Evolutionary conservation across 2,329 filamentous ascomycete species (phyloP).

Genomic region (Aspergillus proliferans): DNA sequence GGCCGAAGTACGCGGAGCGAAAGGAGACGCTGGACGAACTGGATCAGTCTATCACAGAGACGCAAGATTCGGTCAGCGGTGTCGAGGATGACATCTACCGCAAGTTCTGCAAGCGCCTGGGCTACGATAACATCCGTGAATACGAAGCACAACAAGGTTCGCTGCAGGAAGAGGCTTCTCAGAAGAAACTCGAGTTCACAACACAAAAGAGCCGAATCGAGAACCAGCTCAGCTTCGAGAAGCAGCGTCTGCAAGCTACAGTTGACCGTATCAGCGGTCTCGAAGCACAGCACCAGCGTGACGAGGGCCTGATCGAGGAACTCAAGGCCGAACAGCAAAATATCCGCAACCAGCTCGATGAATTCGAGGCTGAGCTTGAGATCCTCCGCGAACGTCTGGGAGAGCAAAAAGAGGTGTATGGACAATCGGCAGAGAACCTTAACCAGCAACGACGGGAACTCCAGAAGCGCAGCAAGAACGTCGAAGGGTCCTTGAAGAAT

Average conservation of each 20-base stretch:
- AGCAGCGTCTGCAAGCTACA: slow-evolving; percentile 65
- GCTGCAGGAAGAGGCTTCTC: slow-evolving; percentile 79
- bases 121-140: slow-evolving; percentile 81
- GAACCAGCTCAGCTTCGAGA: slow-evolving; percentile 58
- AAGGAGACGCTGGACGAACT: slow-evolving; percentile 60
- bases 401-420: slow-evolving; percentile 60
- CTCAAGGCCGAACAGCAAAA: slow-evolving; percentile 67
- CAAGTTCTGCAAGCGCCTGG: slow-evolving; percentile 76
- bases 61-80: slow-evolving; percentile 61
- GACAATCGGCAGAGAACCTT: slow-evolving; percentile 66
- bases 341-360: slow-evolving; percentile 67
- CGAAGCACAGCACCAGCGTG: slow-evolving; percentile 59
- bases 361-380: slow-evolving; percentile 69
- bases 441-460: slow-evolving; percentile 72
- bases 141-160: slow-evolving; percentile 93
- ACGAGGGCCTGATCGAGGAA: slow-evolving; percentile 62
- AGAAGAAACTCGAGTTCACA: slow-evolving; percentile 80
- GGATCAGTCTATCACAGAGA: slow-evolving; percentile 49
- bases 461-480: slow-evolving; percentile 75
- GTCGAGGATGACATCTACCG: slow-evolving; percentile 86
- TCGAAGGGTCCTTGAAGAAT: slow-evolving; percentile 67
- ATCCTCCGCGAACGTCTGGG: slow-evolving; percentile 67
- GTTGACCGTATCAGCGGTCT: slow-evolving; percentile 63
- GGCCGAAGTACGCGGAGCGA: slow-evolving; percentile 72
- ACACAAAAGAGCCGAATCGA: slow-evolving; percentile 63